Evolutionary conservation across 306 rosid species (phyloP).

Genomic region (Corylus americana): DNA sequence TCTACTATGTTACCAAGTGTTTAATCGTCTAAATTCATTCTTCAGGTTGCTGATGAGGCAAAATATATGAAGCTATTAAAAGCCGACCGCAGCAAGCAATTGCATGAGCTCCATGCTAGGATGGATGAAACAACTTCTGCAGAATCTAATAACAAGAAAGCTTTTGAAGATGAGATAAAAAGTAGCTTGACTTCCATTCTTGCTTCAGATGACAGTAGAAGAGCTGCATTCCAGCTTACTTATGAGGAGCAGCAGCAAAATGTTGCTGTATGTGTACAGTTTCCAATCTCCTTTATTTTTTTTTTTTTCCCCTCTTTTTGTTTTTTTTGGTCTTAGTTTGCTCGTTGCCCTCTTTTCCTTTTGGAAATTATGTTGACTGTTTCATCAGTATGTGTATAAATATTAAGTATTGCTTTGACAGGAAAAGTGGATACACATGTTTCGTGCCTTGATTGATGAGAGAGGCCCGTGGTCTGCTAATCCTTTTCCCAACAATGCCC

Average conservation of each 20-base stretch:
- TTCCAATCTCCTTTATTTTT: constrained; percentile 25
- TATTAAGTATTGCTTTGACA: constrained; percentile 42
- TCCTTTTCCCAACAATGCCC: constrained; percentile 69
- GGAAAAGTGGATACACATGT: constrained; percentile 98
- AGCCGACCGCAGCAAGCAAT: constrained; percentile 70
- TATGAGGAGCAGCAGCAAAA: constrained; percentile 92
- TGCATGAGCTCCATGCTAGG: constrained; percentile 69
- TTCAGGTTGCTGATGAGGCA: constrained; percentile 84
- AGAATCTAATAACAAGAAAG: constrained; percentile 62
- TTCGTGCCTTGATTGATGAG: constrained; percentile 94
- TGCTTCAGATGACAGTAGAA: constrained; percentile 74
- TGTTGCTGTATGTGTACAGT: constrained; percentile 64
- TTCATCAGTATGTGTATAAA: constrained; percentile 20
- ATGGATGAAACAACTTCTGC: constrained; percentile 60
- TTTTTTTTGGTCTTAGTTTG: background rate
- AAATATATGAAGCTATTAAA: constrained; percentile 65
- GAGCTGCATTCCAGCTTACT: constrained; percentile 80
- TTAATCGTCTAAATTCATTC: constrained; percentile 24
- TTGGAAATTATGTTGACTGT: constrained; percentile 15
- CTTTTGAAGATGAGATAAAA: constrained; percentile 79
- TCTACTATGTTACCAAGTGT: constrained; percentile 21
- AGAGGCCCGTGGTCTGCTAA: constrained; percentile 98
- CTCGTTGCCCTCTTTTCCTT: constrained; percentile 12
- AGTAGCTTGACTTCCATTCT: constrained; percentile 65
- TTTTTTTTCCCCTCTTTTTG: background rate